A percentile compares a stretch with the other conserved stretches of the same genome.
These are phyloP conservation scores for Tolypocladium ophioglossoides DNA, from an alignment of 2,329 filamentous ascomycete species.

Conservation along the genomic window DNA sequence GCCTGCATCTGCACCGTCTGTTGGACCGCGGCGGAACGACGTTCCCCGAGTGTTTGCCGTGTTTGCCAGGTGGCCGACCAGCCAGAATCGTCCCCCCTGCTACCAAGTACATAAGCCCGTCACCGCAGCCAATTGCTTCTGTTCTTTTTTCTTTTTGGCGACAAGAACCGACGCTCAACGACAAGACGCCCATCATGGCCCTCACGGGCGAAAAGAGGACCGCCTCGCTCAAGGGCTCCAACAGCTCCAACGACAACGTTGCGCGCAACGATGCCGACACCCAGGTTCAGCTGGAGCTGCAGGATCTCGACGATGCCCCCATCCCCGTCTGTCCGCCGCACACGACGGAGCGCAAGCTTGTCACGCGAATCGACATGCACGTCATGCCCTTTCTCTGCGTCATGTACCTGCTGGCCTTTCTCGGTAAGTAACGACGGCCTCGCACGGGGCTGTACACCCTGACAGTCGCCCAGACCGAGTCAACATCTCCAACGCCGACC, in stretches of 20 bases:
- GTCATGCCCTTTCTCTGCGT: conserved; percentile 64
- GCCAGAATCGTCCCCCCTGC: too few relatives aligned
- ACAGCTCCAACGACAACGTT: neutral
- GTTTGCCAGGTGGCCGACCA: neutral
- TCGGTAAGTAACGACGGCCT: conserved; percentile 28
- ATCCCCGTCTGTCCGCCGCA: conserved; percentile 33
- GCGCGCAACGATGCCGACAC: neutral
- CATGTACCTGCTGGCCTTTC: conserved; percentile 60
- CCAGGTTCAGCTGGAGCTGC: neutral
- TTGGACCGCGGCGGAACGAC: neutral
- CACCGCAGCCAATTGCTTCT: neutral
- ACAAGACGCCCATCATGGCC: neutral
- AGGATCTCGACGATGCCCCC: neutral
- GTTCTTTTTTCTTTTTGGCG: too few relatives aligned
- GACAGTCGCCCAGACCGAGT: conserved; percentile 41
- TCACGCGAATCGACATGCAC: conserved; percentile 59
- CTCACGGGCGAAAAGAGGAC: neutral
- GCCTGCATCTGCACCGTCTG: too few relatives aligned
- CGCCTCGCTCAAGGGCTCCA: neutral
- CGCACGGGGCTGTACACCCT: neutral
- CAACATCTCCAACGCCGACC: conserved; percentile 68
- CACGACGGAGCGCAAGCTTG: conserved; percentile 53
- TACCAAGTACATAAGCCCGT: too few relatives aligned
- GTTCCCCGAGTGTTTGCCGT: neutral
- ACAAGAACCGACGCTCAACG: neutral